Percentiles rank a stretch among this genome's conserved stretches.
Evolutionary conservation across 2,329 filamentous ascomycete species (phyloP).

Genomic region (Pseudogymnoascus sp.): DNA sequence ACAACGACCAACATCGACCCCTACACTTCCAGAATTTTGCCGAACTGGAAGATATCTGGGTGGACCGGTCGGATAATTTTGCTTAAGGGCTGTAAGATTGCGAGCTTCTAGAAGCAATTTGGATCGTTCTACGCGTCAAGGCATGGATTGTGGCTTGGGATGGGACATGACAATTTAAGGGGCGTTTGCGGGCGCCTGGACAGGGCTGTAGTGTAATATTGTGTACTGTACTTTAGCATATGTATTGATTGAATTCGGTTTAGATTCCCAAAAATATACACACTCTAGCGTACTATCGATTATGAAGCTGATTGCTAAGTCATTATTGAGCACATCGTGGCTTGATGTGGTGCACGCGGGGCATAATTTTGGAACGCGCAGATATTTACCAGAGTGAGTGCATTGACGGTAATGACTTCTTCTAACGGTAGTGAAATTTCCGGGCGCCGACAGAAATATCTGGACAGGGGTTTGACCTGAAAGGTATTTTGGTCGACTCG

Average conservation of each 20-base stretch:
- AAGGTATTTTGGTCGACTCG: neutral
- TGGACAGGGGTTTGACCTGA: neutral
- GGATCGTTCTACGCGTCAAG: conserved; percentile 5
- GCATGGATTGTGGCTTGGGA: conserved; percentile 7
- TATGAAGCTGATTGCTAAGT: conserved; percentile 1
- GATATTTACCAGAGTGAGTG: neutral
- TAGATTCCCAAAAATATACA: conserved; percentile 6
- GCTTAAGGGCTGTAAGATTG: conserved; percentile 46
- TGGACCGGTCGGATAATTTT: conserved; percentile 88
- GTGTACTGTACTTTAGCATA: conserved; percentile 10
- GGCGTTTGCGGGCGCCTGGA: conserved; percentile 6
- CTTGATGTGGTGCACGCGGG: neutral
- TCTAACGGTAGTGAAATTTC: conserved; percentile 5
- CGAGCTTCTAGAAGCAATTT: neutral
- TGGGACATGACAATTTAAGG: conserved; percentile 6
- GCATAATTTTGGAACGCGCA: neutral
- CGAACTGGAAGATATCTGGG: conserved; percentile 93
- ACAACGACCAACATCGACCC: conserved; percentile 84
- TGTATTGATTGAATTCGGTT: conserved; percentile 6
- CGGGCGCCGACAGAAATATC: neutral
- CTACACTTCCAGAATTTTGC: conserved; percentile 97
- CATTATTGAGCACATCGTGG: neutral
- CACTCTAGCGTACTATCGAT: neutral
- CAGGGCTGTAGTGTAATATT: conserved; percentile 8
- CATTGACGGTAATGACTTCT: neutral